phyloP scores from a whole-genome alignment of 2,329 filamentous ascomycete species.

The Aspergillus thermomutatus region DNA sequence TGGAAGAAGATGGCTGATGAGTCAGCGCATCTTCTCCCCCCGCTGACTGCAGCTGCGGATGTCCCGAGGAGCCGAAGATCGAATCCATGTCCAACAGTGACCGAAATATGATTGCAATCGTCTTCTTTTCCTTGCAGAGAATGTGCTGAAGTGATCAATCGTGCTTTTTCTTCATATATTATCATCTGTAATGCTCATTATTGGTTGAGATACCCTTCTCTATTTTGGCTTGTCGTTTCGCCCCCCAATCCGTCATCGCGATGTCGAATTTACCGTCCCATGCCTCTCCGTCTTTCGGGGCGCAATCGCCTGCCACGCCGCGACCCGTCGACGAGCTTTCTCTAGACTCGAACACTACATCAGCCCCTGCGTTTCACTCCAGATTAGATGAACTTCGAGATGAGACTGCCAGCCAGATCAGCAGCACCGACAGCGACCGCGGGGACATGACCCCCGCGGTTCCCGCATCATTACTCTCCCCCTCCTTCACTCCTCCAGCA shows the following conservation, averaged over 20 bases:
- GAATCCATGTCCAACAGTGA: neutral
- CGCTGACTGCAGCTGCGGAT: neutral
- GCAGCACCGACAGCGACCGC: constrained; percentile 20
- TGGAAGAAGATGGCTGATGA: too few relatives aligned
- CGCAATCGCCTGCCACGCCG: constrained; percentile 29
- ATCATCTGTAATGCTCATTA: neutral
- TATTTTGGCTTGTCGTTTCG: constrained; percentile 5
- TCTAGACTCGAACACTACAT: constrained; percentile 12
- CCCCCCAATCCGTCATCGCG: constrained; percentile 18
- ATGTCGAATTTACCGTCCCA: constrained; percentile 58
- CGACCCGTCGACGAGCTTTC: constrained; percentile 19
- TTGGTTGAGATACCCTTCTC: neutral
- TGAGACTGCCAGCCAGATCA: constrained; percentile 17
- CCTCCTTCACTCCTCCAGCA: constrained; percentile 48
- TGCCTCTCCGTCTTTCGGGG: constrained; percentile 49
- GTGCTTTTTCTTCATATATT: neutral
- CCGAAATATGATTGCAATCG: neutral
- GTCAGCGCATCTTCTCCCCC: neutral
- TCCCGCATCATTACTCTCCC: constrained; percentile 53
- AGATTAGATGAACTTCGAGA: constrained; percentile 15
- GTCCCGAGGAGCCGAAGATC: neutral
- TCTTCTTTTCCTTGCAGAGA: neutral
- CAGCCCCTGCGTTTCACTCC: constrained; percentile 3
- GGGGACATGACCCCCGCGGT: constrained; percentile 44
- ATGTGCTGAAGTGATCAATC: neutral